Base-by-base conservation (phyloP, 1,284 basidiomycete genomes). In the Apiotrichum brassicae region DNA sequence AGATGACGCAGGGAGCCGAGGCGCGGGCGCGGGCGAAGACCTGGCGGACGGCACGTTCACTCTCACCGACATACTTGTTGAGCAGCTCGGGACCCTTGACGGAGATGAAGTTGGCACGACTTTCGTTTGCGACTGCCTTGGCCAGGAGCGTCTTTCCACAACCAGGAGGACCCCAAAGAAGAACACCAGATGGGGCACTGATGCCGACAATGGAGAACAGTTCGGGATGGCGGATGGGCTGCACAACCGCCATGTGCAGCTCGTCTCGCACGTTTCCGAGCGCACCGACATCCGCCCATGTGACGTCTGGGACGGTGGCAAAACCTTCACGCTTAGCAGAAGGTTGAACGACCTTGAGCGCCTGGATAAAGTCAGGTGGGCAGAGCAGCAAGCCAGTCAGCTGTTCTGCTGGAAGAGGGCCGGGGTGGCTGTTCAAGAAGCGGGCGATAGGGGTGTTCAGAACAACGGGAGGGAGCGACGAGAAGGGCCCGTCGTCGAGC, bases 1-100 rank as follows among this genome's bases (percentile, higher is more conserved):
- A 99, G 88, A 99, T 97, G 56, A 99, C 94, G 72, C 94, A 75
- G 37, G 95, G 95, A 8, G 94, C 90, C 1, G 94, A 94, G 12
- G 95, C 93, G 62, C 95, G 86, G 34, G 95, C 95, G 73, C 97
- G 94, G 77, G 97, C 91, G 63, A 97, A 97, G 0, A 97, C 89
- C 66, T 95, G 91, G 35, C 94, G 78, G 0, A 98, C 90, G 0
- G 94, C 93, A 23, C 90, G 78, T 68, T 98, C 95, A 69, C 88
- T 93, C 76, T 98, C 94, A 22, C 94, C 94, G 0, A 98, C 93
- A 61, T 97, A 98, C 89, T 95, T 67, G 25, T 97, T 97, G 56
- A 98, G 76, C 53, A 98, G 67, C 67, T 98, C 94, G 0, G 94
- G 94, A 0, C 94, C 95, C 66, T 97, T 98, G 49, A 98, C 88